phyloP scores from a whole-genome alignment of 2,329 filamentous ascomycete species.

The Penicillium sp. region DNA sequence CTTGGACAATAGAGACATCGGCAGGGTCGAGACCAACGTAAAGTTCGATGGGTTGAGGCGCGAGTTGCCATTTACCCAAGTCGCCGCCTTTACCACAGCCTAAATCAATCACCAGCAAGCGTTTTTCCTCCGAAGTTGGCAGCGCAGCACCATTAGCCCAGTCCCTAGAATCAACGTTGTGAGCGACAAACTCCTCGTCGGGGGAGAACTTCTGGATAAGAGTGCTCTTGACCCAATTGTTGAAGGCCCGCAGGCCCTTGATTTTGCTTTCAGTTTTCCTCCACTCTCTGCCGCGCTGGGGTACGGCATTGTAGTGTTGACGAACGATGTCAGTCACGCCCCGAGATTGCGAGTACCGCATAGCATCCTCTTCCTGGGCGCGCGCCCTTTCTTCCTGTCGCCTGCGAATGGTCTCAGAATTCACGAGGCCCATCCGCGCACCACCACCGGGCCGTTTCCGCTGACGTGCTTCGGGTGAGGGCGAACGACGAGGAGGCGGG shows the following conservation, averaged over 20 bases:
- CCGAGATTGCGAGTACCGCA: slow-evolving; percentile 47
- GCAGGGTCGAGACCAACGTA: slow-evolving; percentile 96
- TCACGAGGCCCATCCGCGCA: slow-evolving; percentile 45
- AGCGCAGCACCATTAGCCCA: slow-evolving; percentile 47
- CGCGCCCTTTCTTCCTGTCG: slow-evolving; percentile 52
- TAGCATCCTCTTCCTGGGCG: slow-evolving; percentile 44
- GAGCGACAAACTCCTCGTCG: slow-evolving; percentile 71
- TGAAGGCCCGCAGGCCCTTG: slow-evolving; percentile 91
- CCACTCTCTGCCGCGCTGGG: slow-evolving; percentile 92
- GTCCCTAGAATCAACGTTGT: slow-evolving; percentile 49
- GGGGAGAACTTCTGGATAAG: slow-evolving; percentile 96
- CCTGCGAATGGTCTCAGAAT: slow-evolving; percentile 46
- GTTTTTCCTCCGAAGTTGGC: slow-evolving; percentile 49
- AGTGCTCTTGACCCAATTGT: slow-evolving; percentile 99
- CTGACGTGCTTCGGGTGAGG: slow-evolving; percentile 46
- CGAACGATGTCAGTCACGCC: slow-evolving; percentile 84
- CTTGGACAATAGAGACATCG: slow-evolving; percentile 89
- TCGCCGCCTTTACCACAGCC: slow-evolving; percentile 98
- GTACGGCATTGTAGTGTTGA: slow-evolving; percentile 95
- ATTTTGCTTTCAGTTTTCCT: slow-evolving; percentile 92
- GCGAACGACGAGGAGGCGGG: slow-evolving; percentile 44
- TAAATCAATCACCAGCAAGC: slow-evolving; percentile 85
- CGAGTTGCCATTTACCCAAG: slow-evolving; percentile 92
- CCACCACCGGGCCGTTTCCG: slow-evolving; percentile 54
- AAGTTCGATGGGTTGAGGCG: slow-evolving; percentile 85